phyloP scores from a whole-genome alignment of 108 stramenopile species.

The Nitzschia sp. region DNA sequence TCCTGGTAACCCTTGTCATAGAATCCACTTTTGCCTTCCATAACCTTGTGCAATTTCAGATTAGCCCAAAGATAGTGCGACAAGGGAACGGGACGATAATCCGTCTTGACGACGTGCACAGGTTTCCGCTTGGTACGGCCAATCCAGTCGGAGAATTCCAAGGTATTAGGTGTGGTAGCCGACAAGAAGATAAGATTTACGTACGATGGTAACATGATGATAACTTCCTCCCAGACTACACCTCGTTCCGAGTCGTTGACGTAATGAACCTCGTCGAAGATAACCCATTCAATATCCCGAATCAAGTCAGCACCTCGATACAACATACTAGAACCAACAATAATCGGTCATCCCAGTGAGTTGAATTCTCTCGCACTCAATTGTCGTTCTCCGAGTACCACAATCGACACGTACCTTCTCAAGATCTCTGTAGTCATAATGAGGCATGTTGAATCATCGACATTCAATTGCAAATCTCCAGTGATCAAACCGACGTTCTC shows the following conservation, averaged over 20 bases:
- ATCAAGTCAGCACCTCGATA: conserved; percentile 98
- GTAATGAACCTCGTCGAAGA: conserved; percentile 87
- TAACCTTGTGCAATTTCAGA: conserved; percentile 76
- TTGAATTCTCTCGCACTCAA: not conserved
- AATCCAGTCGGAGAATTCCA: conserved; percentile 97
- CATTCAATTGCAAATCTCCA: conserved; percentile 99
- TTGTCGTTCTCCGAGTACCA: not conserved
- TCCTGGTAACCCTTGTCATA: conserved; percentile 74
- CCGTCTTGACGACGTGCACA: conserved; percentile 91
- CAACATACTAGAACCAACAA: conserved; percentile 87
- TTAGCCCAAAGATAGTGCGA: conserved; percentile 90
- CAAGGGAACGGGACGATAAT: conserved; percentile 94
- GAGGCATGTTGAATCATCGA: conserved; percentile 86
- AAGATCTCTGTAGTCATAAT: conserved; percentile 99
- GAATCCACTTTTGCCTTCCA: conserved; percentile 81
- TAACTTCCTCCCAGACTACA: conserved; percentile 95
- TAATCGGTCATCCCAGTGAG: not conserved
- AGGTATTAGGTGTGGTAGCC: conserved; percentile 96
- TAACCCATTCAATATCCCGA: conserved; percentile 98
- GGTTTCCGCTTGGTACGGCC: conserved; percentile 85
- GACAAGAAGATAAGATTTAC: conserved; percentile 94
- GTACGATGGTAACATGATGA: conserved; percentile 94
- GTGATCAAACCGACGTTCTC: conserved; percentile 95
- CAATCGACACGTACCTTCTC: conserved; percentile 15
- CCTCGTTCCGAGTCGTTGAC: conserved; percentile 96